Evolutionary conservation across 1,139 yeast genomes (phyloP).

Genomic region (Arxiozyma slooffiae): DNA sequence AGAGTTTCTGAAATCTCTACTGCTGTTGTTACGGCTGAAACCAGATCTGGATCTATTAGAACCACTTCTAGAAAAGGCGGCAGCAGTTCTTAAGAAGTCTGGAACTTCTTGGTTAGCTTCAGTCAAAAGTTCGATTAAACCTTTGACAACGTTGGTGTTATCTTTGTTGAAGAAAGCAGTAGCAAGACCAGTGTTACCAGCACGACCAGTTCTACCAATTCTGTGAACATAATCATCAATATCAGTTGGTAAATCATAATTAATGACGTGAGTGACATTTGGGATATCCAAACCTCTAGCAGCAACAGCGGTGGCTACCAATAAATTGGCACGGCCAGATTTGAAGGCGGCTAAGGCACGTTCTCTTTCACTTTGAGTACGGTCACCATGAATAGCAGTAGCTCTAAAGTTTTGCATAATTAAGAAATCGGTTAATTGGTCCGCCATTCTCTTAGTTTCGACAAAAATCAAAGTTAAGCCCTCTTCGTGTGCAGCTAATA

Average conservation of each 20-base stretch:
- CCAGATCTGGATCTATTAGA: conserved; percentile 52
- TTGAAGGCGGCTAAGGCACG: conserved; percentile 70
- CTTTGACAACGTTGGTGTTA: conserved; percentile 83
- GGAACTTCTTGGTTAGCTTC: conserved; percentile 99
- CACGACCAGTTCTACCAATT: conserved; percentile 99
- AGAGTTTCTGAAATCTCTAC: conserved; percentile 53
- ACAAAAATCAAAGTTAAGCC: conserved; percentile 91
- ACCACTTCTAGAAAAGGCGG: conserved; percentile 66
- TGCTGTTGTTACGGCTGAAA: conserved; percentile 26
- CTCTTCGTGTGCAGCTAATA: conserved; percentile 63
- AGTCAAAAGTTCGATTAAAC: conserved; percentile 70
- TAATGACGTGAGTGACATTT: conserved; percentile 93
- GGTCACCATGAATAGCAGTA: conserved; percentile 97
- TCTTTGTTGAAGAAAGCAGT: conserved; percentile 97
- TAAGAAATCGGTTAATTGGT: conserved; percentile 83
- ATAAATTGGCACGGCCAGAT: conserved; percentile 48
- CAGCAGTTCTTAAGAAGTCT: conserved; percentile 65
- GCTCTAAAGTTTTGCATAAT: conserved; percentile 89
- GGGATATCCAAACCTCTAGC: conserved; percentile 98
- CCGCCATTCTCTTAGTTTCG: conserved; percentile 98
- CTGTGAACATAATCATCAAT: conserved; percentile 98
- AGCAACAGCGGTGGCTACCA: conserved; percentile 92
- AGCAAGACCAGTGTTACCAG: conserved; percentile 97
- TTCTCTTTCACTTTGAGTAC: conserved; percentile 96
- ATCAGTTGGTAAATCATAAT: conserved; percentile 93